Base-by-base conservation (phyloP, 306 rosid genomes). In the Notholithocarpus densiflorus region DNA sequence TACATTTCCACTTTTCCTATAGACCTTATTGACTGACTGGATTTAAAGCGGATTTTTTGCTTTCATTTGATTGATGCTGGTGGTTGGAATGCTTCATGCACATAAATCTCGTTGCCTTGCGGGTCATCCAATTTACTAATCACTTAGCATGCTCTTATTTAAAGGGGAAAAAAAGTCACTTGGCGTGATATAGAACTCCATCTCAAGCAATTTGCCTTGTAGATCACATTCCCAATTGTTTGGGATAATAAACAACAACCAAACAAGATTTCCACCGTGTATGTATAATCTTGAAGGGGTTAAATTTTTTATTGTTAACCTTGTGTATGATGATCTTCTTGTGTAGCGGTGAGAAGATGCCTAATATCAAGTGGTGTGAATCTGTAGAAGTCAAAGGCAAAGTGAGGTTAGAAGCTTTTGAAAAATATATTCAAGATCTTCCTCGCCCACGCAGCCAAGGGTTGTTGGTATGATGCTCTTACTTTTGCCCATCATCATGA, bases 301-400 rank as follows among this genome's bases (percentile, higher is more conserved):
- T 32, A 32, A 34, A 66, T 8, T 66, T 56, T 59, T 26, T 10
- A 40, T 61, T 52, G 37, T 60, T 52, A 62, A 52, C 13, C 5
- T 37, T 72, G 56, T 21, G 57, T 66, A n/a, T 34, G 21, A 17
- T 72, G 20, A 52, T 29, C 64, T 51, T 71, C 18, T 52, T 72
- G 66, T 79, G 78, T 79, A 79, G 82, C 43, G 82, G 82, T 48
- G 74, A 79, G 75, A 79, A 37, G 82, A 79, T 79, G 78, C 73
- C 78, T 31, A 71, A 19, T 73, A 31, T 72, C 60, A 79, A 61
- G 73, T 79, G 82, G 82, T 64, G 73, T 61, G 57, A 79, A 51
- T 61, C 77, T 73, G 37, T 79, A 52, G 78, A 79, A 79, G 82
- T 79, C 78, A 79, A 79, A 79, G 82, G 82, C 40, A 79, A 79